phyloP scores from a whole-genome alignment of 2,329 filamentous ascomycete species.

The Emericellopsis atlantica region DNA sequence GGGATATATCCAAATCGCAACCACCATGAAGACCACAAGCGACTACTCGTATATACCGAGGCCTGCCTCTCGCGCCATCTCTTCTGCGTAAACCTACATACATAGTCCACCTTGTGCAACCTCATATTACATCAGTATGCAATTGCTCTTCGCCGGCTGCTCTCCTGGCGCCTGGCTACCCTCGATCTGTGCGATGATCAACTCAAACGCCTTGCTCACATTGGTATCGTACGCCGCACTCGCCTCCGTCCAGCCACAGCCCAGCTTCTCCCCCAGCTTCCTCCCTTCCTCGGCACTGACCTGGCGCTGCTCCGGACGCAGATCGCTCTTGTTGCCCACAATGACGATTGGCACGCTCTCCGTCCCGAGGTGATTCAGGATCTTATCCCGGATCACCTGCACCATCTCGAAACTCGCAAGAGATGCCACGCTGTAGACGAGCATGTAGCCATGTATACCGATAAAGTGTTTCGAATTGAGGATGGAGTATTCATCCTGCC shows the following conservation, averaged over 20 bases:
- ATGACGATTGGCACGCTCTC: conserved; percentile 89
- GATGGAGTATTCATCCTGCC: conserved; percentile 97
- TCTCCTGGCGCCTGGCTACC: conserved; percentile 85
- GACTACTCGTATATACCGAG: no score
- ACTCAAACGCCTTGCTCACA: conserved; percentile 82
- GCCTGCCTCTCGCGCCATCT: no score
- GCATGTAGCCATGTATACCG: conserved; percentile 96
- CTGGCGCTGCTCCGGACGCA: conserved; percentile 85
- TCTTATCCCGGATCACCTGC: conserved; percentile 90
- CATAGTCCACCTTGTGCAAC: no score
- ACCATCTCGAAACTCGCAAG: conserved; percentile 97
- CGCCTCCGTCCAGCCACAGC: conserved; percentile 90
- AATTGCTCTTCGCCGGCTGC: conserved; percentile 69
- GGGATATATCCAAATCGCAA: no score
- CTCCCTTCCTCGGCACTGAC: conserved; percentile 77
- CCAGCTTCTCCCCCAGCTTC: conserved; percentile 72
- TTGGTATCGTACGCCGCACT: conserved; percentile 92
- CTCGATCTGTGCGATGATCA: conserved; percentile 90
- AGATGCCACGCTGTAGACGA: conserved; percentile 94
- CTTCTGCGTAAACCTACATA: no score
- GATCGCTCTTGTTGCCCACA: conserved; percentile 93
- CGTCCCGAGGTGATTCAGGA: conserved; percentile 86
- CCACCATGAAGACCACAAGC: no score
- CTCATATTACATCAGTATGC: conserved; percentile 60
- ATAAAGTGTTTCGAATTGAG: conserved; percentile 98